Evolutionary conservation across 73 alveolate species (phyloP).

Genomic region (Paramecium caudatum): DNA sequence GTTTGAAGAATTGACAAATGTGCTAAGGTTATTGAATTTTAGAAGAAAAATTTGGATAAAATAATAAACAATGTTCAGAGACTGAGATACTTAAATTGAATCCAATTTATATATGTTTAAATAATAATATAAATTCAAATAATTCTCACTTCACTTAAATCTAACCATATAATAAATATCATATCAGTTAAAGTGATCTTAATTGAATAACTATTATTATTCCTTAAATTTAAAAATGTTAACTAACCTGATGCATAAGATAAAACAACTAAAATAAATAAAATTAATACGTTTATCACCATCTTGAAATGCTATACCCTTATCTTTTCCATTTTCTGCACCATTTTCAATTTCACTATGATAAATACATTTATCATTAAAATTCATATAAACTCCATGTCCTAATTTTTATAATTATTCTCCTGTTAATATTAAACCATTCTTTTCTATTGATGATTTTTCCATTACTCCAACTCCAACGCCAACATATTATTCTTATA

Average conservation of each 20-base stretch:
- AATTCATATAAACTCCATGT: conserved; percentile 49
- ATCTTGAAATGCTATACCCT: conserved; percentile 40
- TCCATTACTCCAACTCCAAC: conserved; percentile 35
- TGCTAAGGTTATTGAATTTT: too few relatives aligned
- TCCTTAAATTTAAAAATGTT: background rate
- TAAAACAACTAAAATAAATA: background rate
- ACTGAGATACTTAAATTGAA: too few relatives aligned
- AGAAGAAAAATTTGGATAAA: too few relatives aligned
- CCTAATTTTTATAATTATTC: conserved; percentile 31
- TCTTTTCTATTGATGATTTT: background rate
- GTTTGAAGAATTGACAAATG: too few relatives aligned
- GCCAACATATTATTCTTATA: conserved; percentile 32
- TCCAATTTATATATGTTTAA: too few relatives aligned
- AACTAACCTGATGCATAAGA: background rate
- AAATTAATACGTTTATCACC: background rate
- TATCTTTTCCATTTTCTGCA: conserved; percentile 26
- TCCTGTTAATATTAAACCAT: conserved; percentile 24
- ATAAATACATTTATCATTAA: conserved; percentile 56
- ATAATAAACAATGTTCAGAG: too few relatives aligned
- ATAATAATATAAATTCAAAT: too few relatives aligned
- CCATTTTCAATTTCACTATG: conserved; percentile 67
- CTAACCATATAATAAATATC: conserved; percentile 51
- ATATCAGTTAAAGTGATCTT: background rate
- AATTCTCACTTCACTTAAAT: conserved; percentile 46
- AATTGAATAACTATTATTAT: background rate